Base-by-base conservation (phyloP, 306 rosid species). In the Calophaca sinica region DNA sequence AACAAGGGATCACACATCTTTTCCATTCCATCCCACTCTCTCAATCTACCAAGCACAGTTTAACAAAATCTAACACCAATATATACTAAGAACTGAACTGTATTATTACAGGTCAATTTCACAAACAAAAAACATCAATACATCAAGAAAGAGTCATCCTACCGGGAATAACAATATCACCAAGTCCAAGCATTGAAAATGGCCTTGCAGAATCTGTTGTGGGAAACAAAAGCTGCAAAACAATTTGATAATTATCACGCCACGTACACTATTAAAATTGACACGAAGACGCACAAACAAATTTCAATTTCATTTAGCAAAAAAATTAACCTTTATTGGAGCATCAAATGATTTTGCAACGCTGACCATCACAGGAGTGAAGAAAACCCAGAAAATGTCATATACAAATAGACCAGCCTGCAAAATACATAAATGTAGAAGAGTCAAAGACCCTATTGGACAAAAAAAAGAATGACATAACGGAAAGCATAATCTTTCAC, bases 381-480 rank as follows among this genome's bases (percentile, higher is more conserved):
- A 96, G 93, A 96, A 96, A 77, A 96, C 99, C 99, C 99, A 96
- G 96, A 96, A 96, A 68, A 96, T 92, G 82, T 96, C 98, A 55
- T 96, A 96, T 7, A 96, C 94, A 79, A 96, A 96, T 33, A 96
- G 96, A 63, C 99, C 99, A 44, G 94, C 94, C 99, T 96, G 88
- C 62, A 77, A 61, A 46, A 31, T 63, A 79, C 32, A 80, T 52
- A 45, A 70, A 65, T 41, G 7, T 12, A 70, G 9, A 64, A 38
- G 51, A 66, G 78, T 65, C 48, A 86, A 77, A 58, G 9, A 52
- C 66, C 44, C 65, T 28, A 73, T 75, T 61, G 33, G 48, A 20
- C 26, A 0, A 57, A 44, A 39, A 39, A 55, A 14, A 72, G 4
- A 31, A 35, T 15, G 42, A 62, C 36, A 46, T 36, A 33, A 44